Base-by-base conservation (phyloP, 176 grass and related monocot species). In the Oryza rufipogon region DNA sequence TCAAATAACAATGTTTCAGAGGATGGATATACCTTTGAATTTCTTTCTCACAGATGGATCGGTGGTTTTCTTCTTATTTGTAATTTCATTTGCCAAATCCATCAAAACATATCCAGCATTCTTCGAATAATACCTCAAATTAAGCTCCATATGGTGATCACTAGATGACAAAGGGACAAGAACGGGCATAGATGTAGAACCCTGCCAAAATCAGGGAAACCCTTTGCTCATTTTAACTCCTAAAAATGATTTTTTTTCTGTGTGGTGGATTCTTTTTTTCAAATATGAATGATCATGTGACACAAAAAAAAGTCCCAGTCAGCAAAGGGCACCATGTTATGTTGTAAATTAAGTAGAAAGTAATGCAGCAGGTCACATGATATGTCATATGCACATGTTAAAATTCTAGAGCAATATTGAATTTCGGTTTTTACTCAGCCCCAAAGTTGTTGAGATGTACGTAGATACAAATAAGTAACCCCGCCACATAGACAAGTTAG, bases 31-130 rank as follows among this genome's bases (percentile, higher is more conserved):
- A 94, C 92, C 89, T 94, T 94, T 94, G 39, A 87, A 89, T 38
- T 63, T 84, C 30, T 87, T 91, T 68, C 42, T 89, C 28, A 39
- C 65, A 85, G 58, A 45, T 80, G 85, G 54, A 63, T 82, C 86
- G 42, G 58, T 81, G 69, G 67, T 67, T 84, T 91, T 81, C 67
- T 67, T 68, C 54, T 87, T 85, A 66, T 23, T 71, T 46, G 84
- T 48, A 72, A 94, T 89, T 91, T 91, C 89, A 77, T 91, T 87
- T 13, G 89, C 89, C 60, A 94, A 72, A 87, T 78, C 88, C 85
- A 84, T 91, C 85, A 94, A 87, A 76, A 84, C 87, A 76, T 85
- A 89, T 85, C 89, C 82, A 76, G 87, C 84, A 64, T 89, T 85
- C 73, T 94, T 94, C 46, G 65, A 79, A 80, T 91, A 87, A 64